phyloP scores from a whole-genome alignment of 345 rosid genomes.

The Mangifera indica region DNA sequence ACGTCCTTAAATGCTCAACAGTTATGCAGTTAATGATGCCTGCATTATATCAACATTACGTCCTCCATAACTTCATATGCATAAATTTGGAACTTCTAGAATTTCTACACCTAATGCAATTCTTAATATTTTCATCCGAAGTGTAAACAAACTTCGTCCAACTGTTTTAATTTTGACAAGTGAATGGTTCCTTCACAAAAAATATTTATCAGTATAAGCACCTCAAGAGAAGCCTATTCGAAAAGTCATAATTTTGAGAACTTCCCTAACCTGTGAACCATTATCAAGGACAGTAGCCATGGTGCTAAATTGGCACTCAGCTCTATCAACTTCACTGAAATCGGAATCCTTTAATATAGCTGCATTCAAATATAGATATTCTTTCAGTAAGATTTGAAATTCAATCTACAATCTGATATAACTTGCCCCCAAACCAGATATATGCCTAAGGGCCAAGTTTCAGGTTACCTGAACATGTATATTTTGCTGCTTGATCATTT shows the following conservation, averaged over 20 bases:
- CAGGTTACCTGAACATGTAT: slow-evolving; percentile 61
- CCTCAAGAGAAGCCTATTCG: not conserved
- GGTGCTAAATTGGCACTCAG: slow-evolving; percentile 87
- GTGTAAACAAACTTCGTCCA: not conserved
- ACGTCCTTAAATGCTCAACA: not conserved
- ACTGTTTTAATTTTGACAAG: not conserved
- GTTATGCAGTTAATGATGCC: not conserved
- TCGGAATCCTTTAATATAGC: slow-evolving; percentile 87
- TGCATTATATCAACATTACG: not conserved
- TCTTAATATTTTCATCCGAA: not conserved
- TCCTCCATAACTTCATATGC: not conserved
- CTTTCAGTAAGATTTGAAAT: not conserved
- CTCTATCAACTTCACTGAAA: slow-evolving; percentile 82
- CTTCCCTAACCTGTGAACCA: slow-evolving; percentile 68
- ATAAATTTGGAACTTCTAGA: not conserved
- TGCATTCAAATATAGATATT: slow-evolving; percentile 33
- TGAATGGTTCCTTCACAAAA: not conserved
- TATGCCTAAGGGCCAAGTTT: not conserved
- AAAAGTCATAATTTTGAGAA: slow-evolving; percentile 5
- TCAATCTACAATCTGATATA: slow-evolving; percentile 4
- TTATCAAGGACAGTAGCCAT: slow-evolving; percentile 75
- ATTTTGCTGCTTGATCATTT: slow-evolving; percentile 83
- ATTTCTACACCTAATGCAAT: not conserved
- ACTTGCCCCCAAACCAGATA: not conserved
- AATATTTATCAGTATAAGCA: not conserved